Evolutionary conservation across 1,284 basidiomycete genomes (phyloP).

Genomic region (Malassezia sympodialis): DNA sequence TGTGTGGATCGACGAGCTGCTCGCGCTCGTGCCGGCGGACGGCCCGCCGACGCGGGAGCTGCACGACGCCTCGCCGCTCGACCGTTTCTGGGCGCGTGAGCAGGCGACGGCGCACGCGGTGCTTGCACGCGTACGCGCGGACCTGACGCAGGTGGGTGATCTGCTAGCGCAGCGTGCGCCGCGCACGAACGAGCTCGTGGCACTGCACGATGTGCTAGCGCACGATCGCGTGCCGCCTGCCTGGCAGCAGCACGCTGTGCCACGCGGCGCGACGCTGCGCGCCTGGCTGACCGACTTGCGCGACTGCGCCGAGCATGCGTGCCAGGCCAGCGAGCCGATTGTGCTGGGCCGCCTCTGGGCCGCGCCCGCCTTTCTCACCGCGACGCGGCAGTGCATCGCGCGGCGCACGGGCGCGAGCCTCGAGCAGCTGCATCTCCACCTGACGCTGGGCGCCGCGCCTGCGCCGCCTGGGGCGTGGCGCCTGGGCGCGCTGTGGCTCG

Average conservation of each 20-base stretch:
- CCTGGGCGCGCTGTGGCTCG: slow-evolving; percentile 32
- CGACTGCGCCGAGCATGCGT: slow-evolving; percentile 28
- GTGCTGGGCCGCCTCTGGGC: slow-evolving; percentile 36
- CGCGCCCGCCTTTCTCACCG: slow-evolving; percentile 43
- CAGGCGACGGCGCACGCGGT: slow-evolving; percentile 26
- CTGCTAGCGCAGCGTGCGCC: slow-evolving; percentile 27
- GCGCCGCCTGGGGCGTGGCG: slow-evolving; percentile 20
- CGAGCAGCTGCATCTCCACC: slow-evolving; percentile 33
- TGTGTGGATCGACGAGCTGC: not conserved
- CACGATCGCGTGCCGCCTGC: slow-evolving; percentile 30
- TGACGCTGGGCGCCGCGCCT: slow-evolving; percentile 59
- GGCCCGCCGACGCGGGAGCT: not conserved
- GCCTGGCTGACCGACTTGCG: slow-evolving; percentile 40
- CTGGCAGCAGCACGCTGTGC: slow-evolving; percentile 31
- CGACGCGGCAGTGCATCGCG: slow-evolving; percentile 41
- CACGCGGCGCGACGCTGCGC: slow-evolving; percentile 28
- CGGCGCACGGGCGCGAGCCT: slow-evolving; percentile 27
- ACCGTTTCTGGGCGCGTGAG: slow-evolving; percentile 46
- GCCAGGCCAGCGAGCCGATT: slow-evolving; percentile 13
- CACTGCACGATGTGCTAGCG: slow-evolving; percentile 20
- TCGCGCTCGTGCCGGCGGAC: not conserved
- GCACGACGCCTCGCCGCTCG: slow-evolving; percentile 25
- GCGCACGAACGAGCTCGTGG: slow-evolving; percentile 39
- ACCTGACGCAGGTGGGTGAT: slow-evolving; percentile 30
- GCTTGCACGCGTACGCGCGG: slow-evolving; percentile 25